Base-by-base conservation (phyloP, 192 early-diverging fungal species). In the Gigaspora rosea region DNA sequence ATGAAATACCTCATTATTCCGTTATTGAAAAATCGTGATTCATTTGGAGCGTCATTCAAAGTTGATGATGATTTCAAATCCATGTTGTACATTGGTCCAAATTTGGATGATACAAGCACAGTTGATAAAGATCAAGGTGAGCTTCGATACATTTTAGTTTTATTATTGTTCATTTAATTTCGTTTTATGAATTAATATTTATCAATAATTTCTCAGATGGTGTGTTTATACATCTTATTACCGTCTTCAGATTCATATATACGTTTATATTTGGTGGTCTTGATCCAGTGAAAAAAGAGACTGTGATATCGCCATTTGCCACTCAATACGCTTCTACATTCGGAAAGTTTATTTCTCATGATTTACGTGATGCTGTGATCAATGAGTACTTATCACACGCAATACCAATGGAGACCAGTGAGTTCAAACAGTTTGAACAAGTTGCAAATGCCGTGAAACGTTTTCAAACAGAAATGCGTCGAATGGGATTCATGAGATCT, bases 381-480 rank as follows among this genome's bases (percentile, higher is more conserved):
- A 68, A 74, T 13, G 32, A 78, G 48, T 78, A 85, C 47, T 78
- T 85, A 9, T 65, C 78, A 0, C 71, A 71, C 6, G 47, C 68
- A 0, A 79, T 85, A 36, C 83, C 83, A 27, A 64, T 63, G 0
- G 76, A 82, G 18, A 78, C 73, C 16, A 63, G 62, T 10, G 83
- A 69, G 20, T 49, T 85, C 27, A 71, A 61, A 41, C 48, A 51
- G 1, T 85, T 82, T 67, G 72, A 59, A 35, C 49, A 76, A n/a
- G 71, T 85, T 46, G 75, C 79, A 7, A 13, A 67, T 8, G 54
- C 65, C 32, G 83, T 67, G 12, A 76, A 18, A 3, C 18, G 41
- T n/a, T 82, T 85, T 54, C 80, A 85, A 35, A 67, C 77, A 12
- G 79, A 80, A n/a, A 80, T 85, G n/a, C 77, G 81, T 22, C 74